These are phyloP conservation scores for Didymella pomorum DNA, from an alignment of 2,329 filamentous ascomycete genomes.

Conservation along the genomic window DNA sequence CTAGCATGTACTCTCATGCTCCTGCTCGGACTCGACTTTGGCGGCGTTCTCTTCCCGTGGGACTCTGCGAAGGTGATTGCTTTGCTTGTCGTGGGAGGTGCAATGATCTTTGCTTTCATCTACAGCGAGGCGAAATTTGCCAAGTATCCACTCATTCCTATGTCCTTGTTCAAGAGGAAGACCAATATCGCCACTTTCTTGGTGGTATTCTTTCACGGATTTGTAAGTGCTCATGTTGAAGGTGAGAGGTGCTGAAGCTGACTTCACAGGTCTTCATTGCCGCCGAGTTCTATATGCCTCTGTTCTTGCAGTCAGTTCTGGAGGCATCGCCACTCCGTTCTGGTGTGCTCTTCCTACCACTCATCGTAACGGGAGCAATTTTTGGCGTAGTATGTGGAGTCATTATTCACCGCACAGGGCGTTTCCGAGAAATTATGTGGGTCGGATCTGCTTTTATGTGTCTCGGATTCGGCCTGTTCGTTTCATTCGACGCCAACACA, in stretches of 20 bases:
- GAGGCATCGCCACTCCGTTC: constrained; percentile 68
- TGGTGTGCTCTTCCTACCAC: constrained; percentile 68
- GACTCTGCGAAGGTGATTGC: constrained; percentile 63
- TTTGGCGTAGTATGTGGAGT: constrained; percentile 58
- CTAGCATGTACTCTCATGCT: constrained; percentile 61
- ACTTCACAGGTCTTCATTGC: constrained; percentile 54
- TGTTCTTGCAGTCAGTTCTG: constrained; percentile 76
- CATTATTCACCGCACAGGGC: constrained; percentile 56
- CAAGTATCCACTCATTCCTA: constrained; percentile 72
- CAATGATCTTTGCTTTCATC: constrained; percentile 63
- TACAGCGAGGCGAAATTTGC: constrained; percentile 71
- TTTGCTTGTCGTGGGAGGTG: constrained; percentile 60
- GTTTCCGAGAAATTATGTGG: constrained; percentile 52
- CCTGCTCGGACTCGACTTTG: constrained; percentile 63
- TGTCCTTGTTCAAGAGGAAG: constrained; percentile 64
- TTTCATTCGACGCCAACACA: constrained; percentile 40
- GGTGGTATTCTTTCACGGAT: constrained; percentile 58
- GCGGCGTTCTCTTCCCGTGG: constrained; percentile 63
- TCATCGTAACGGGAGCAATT: constrained; percentile 57
- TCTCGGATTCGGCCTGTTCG: constrained; percentile 48
- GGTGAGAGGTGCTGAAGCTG: not conserved
- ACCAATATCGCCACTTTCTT: constrained; percentile 67
- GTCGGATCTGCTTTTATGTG: constrained; percentile 43
- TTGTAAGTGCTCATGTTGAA: constrained; percentile 45
- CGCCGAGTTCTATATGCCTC: constrained; percentile 73